Evolutionary conservation across 2,329 filamentous ascomycete species (phyloP), one percentile per base, ranked within the genome.

Genomic region (Botryosphaeria agaves): DNA sequence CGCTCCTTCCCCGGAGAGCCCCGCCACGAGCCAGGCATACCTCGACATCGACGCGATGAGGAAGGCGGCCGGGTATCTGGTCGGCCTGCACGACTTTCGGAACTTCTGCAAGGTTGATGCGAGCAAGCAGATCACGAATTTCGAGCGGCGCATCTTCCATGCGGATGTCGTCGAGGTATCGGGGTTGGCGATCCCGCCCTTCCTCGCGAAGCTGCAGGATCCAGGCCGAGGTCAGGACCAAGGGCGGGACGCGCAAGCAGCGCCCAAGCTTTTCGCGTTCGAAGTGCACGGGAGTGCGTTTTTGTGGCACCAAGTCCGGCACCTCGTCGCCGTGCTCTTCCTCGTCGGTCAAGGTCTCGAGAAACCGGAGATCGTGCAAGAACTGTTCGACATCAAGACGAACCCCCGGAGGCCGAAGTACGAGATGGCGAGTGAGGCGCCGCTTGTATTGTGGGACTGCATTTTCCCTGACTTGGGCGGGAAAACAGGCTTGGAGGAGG

Each of bases 51-150:
- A 72, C 1, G 76, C 76, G 20, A 98, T 98, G 89, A 69, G 72
- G 12, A 56, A 72, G 43, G 89, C 81, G 0, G 89, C 87, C 15
- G 76, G 72, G 48, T 62, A 73, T 29, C 87, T 82, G 41, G 71
- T 84, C 42, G 89, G 89, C 5, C 53, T 74, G 30, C 82, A 95
- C 53, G 89, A 98, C 57, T 98, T 95, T 57, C 73, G 89, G 36
- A 98, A 98, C 53, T 80, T 95, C 48, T 95, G 89, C 66, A 93
- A 93, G 54, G 64, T 95, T 35, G 89, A 98, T 54, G 67, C 79
- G 1, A 73, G 67, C 43, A 95, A 95, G 61, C 82, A 92, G 54
- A 81, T 93, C 42, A 72, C 72, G 19, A 89, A 81, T 48, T 95
- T 87, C 45, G 59, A 70, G 42, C 66, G 89, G 25, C 67, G 70